phyloP scores from a whole-genome alignment of 495 filamentous ascomycete genomes.

The Pyronema omphalodes region DNA sequence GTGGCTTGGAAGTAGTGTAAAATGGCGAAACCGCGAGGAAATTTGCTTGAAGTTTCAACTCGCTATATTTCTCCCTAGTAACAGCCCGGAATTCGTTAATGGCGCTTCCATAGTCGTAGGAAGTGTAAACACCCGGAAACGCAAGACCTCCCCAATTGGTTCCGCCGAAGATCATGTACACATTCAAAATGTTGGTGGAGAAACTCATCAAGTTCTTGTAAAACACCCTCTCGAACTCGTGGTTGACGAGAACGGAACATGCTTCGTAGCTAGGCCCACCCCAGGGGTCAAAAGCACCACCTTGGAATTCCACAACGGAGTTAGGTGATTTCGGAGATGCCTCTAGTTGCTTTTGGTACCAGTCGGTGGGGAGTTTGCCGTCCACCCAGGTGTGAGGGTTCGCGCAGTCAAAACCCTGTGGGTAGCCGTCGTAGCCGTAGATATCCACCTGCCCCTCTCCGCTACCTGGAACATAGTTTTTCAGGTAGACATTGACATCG shows the following conservation, averaged over 20 bases:
- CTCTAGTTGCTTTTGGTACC: conserved; percentile 13
- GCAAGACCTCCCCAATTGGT: conserved; percentile 77
- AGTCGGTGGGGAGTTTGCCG: conserved; percentile 27
- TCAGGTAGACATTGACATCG: conserved; percentile 38
- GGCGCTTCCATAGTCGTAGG: conserved; percentile 51
- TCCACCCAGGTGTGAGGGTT: conserved; percentile 29
- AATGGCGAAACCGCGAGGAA: conserved; percentile 51
- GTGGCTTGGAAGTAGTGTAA: conserved; percentile 35
- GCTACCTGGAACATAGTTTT: conserved; percentile 47
- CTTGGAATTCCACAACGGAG: conserved; percentile 51
- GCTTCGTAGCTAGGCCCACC: conserved; percentile 47
- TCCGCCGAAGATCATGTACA: conserved; percentile 61
- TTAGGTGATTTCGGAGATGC: conserved; percentile 41
- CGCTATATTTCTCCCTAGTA: conserved; percentile 57
- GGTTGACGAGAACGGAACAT: conserved; percentile 43
- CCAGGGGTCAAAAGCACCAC: conserved; percentile 60
- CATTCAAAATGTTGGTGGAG: conserved; percentile 40
- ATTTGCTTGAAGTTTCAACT: conserved; percentile 54
- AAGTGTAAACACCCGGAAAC: conserved; percentile 52
- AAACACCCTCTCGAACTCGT: conserved; percentile 58
- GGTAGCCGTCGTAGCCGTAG: conserved; percentile 61
- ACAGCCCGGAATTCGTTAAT: conserved; percentile 51
- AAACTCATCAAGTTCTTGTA: conserved; percentile 63
- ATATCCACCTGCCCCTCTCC: conserved; percentile 51
- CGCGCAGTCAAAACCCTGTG: conserved; percentile 32